Evolutionary conservation across 2,329 filamentous ascomycete genomes (phyloP).

Genomic region (Diplodia corticola): DNA sequence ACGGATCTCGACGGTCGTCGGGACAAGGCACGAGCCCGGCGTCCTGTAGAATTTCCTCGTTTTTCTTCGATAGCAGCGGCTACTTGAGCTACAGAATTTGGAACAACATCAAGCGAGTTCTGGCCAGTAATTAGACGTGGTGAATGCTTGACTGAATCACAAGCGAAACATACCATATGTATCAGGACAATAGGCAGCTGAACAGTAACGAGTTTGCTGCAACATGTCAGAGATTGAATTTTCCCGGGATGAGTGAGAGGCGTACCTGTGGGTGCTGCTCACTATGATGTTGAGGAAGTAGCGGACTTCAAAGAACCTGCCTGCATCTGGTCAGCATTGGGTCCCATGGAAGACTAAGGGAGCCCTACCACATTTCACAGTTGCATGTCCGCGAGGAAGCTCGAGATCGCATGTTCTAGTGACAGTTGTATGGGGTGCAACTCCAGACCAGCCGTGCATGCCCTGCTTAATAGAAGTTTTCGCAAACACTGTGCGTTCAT

Average conservation of each 20-base stretch:
- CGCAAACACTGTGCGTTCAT: conserved; percentile 50
- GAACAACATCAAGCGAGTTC: conserved; percentile 58
- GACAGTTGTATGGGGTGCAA: conserved; percentile 48
- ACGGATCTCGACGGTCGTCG: conserved; percentile 42
- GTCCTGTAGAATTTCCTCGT: conserved; percentile 28
- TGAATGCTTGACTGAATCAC: background rate
- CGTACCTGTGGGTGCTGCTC: conserved; percentile 46
- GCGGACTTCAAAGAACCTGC: conserved; percentile 58
- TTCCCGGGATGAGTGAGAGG: background rate
- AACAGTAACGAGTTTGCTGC: conserved; percentile 52
- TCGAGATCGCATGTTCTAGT: conserved; percentile 53
- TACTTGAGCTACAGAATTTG: conserved; percentile 57
- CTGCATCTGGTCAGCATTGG: conserved; percentile 29
- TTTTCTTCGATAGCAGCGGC: conserved; percentile 58
- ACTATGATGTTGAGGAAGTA: conserved; percentile 56
- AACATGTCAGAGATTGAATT: conserved; percentile 26
- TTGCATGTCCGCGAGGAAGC: conserved; percentile 52
- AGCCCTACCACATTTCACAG: conserved; percentile 50
- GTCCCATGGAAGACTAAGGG: conserved; percentile 8
- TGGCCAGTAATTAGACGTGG: conserved; percentile 26
- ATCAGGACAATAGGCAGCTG: conserved; percentile 58
- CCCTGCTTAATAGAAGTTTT: conserved; percentile 47
- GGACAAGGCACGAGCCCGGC: conserved; percentile 26
- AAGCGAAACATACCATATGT: conserved; percentile 47
- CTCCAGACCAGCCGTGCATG: conserved; percentile 49